phyloP scores from a whole-genome alignment of 2,329 filamentous ascomycete species.

The Daldinia eschscholtzii region DNA sequence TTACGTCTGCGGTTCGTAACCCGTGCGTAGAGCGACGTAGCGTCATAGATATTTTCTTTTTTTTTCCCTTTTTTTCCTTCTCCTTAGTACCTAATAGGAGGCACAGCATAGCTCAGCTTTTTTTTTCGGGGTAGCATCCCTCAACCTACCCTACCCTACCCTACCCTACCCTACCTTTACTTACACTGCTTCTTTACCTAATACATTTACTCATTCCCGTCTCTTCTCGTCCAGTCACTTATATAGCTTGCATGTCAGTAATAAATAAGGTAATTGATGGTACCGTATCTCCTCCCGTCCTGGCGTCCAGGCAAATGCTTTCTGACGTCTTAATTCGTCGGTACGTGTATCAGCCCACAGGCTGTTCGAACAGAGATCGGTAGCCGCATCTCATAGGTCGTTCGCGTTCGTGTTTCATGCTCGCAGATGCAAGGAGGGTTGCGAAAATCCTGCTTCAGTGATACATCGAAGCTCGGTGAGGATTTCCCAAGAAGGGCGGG shows the following conservation, averaged over 20 bases:
- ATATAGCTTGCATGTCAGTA: background rate
- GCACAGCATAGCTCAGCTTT: slow-evolving; percentile 1
- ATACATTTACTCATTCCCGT: background rate
- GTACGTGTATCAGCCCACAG: slow-evolving; percentile 1
- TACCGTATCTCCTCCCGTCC: background rate
- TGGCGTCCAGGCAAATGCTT: background rate
- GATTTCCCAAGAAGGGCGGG: background rate
- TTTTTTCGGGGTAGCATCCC: background rate
- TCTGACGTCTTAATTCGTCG: slow-evolving; percentile 24
- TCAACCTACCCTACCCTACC: no score
- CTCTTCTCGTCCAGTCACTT: background rate
- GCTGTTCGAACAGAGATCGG: background rate
- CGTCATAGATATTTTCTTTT: slow-evolving; percentile 35
- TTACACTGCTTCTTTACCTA: slow-evolving; percentile 15
- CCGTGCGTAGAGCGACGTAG: slow-evolving; percentile 13
- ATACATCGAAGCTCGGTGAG: slow-evolving; percentile 25
- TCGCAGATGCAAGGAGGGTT: slow-evolving; percentile 26
- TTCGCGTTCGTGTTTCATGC: slow-evolving; percentile 38
- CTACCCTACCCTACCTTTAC: no score
- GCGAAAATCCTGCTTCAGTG: slow-evolving; percentile 37
- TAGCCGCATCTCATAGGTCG: slow-evolving; percentile 23
- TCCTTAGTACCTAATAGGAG: background rate
- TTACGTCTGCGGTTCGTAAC: slow-evolving; percentile 36
- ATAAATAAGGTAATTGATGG: background rate
- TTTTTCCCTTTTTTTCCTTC: background rate